A percentile compares a stretch with the other conserved stretches of the same genome.
Conservation (phyloP, 78 protist species). For the Mastigamoeba balamuthi region DNA sequence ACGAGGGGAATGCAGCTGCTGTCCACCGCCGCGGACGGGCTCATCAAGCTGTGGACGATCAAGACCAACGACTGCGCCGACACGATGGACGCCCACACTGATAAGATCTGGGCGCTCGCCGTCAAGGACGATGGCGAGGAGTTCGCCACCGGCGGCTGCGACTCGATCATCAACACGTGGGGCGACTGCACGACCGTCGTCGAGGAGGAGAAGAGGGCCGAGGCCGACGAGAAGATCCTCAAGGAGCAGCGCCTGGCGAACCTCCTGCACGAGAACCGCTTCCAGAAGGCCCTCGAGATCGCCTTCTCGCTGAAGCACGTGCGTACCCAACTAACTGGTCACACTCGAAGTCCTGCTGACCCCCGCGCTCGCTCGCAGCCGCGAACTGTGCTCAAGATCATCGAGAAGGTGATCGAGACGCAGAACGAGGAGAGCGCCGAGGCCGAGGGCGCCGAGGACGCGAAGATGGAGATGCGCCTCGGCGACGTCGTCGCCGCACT, state of each 20-base stretch:
- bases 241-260: constrained; percentile 20
- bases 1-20: constrained; percentile 67
- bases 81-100: constrained; percentile 74
- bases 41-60: constrained; percentile 77
- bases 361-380: neutral
- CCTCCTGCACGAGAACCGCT: constrained; percentile 11
- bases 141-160: constrained; percentile 72
- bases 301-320: neutral
- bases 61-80: constrained; percentile 74
- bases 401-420: too few relatives aligned
- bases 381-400: neutral
- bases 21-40: constrained; percentile 67
- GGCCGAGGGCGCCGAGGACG: too few relatives aligned
- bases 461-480: neutral
- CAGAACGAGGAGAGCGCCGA: too few relatives aligned
- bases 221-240: constrained; percentile 19
- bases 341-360: neutral
- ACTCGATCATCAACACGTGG: constrained; percentile 52
- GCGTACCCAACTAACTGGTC: neutral
- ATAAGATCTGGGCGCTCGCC: constrained; percentile 76
- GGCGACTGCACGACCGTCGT: constrained; percentile 35
- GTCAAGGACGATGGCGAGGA: constrained; percentile 18
- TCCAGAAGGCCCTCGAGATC: constrained; percentile 1
- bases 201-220: constrained; percentile 17
- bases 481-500: neutral